phyloP scores from a whole-genome alignment of 306 rosid species.

The Ormosia semicastrata region DNA sequence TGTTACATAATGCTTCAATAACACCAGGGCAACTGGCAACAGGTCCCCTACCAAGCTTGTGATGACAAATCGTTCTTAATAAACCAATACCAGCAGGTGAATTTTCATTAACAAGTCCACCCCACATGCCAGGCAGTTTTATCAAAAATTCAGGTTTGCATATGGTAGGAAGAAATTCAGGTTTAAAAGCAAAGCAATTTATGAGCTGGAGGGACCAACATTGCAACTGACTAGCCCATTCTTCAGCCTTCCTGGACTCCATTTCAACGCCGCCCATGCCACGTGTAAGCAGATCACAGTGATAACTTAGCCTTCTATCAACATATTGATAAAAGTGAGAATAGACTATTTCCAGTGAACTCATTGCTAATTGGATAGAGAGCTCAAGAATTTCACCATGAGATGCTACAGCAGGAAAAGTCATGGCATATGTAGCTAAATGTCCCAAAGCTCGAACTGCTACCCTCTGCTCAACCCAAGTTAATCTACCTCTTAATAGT shows the following conservation, averaged over 20 bases:
- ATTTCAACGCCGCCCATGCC: constrained; percentile 99
- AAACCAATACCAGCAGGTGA: constrained; percentile 98
- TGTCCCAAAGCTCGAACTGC: constrained; percentile 99
- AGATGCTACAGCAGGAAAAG: constrained; percentile 78
- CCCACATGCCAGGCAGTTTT: constrained; percentile 97
- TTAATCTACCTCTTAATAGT: constrained; percentile 89
- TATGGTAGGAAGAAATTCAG: constrained; percentile 87
- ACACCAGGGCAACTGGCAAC: constrained; percentile 82
- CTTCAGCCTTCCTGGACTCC: constrained; percentile 99
- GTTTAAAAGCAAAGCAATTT: constrained; percentile 94
- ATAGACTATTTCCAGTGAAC: constrained; percentile 94
- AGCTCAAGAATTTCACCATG: constrained; percentile 95
- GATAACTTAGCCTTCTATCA: constrained; percentile 93
- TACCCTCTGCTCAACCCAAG: constrained; percentile 99
- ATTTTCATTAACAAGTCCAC: constrained; percentile 96
- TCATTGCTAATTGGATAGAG: constrained; percentile 83
- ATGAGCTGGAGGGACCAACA: constrained; percentile 99
- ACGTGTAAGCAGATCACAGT: constrained; percentile 95
- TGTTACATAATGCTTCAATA: constrained; percentile 87
- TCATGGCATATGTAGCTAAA: constrained; percentile 87
- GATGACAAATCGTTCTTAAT: constrained; percentile 91
- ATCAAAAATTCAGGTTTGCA: constrained; percentile 87
- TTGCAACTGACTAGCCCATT: constrained; percentile 99
- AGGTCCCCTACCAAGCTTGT: constrained; percentile 92
- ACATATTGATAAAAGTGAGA: constrained; percentile 90